Percentiles rank a stretch among this genome's conserved stretches.
Conservation (phyloP, 2,329 filamentous ascomycete genomes). For the Calonectria multiphialidica region DNA sequence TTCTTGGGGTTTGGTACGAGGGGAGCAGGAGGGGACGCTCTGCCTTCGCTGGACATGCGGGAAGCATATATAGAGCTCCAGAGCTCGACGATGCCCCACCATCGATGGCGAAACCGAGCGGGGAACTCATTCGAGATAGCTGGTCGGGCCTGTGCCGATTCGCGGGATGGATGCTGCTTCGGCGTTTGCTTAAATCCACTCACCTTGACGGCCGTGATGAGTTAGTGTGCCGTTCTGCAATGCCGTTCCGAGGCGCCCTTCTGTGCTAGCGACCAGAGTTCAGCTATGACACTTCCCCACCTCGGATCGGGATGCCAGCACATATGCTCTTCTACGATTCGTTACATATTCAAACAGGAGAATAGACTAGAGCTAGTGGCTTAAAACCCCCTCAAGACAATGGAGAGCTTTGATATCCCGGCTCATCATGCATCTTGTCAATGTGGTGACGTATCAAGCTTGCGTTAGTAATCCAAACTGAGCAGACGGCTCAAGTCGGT, state of each 20-base stretch:
- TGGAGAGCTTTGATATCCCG: background rate
- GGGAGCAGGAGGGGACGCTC: background rate
- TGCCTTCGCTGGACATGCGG: background rate
- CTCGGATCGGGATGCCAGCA: background rate
- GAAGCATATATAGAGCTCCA: slow-evolving; percentile 3
- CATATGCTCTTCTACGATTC: background rate
- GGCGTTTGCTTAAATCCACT: slow-evolving; percentile 23
- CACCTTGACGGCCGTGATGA: background rate
- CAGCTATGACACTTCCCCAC: background rate
- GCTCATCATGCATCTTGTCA: background rate
- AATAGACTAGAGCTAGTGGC: background rate
- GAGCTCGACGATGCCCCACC: slow-evolving; percentile 1
- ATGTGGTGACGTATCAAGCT: background rate
- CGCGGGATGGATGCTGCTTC: background rate
- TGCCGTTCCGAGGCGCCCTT: background rate
- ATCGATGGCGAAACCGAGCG: slow-evolving; percentile 11
- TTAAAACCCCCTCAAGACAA: background rate
- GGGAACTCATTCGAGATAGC: slow-evolving; percentile 7
- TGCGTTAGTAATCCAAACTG: background rate
- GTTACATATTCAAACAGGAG: background rate
- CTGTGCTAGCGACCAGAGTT: slow-evolving; percentile 1
- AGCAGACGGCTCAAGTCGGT: background rate
- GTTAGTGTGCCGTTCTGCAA: slow-evolving; percentile 1
- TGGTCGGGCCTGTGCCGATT: slow-evolving; percentile 8
- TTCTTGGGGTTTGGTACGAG: background rate